Evolutionary conservation across 345 rosid species (phyloP), one percentile per base, ranked within the genome.

Genomic region (Eucalyptus regnans): DNA sequence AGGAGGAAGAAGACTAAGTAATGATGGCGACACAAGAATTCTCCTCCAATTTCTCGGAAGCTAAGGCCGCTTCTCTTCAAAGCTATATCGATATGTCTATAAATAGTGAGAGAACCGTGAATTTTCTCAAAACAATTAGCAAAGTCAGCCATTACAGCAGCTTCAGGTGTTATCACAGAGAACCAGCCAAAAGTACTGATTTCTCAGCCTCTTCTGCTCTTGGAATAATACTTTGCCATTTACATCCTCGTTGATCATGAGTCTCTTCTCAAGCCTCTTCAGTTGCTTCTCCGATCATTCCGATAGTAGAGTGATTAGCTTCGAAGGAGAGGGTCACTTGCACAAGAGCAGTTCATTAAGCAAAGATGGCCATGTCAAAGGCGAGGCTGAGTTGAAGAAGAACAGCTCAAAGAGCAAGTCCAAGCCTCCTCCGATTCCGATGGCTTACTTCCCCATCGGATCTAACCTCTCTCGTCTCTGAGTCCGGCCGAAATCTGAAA

Each of bases 391-490:
- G 29, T 46, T 48, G 12, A 87, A 12, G 84, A 87, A 48, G 25
- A 83, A 50, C 87, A 66, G 25, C 29, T 60, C 54, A 29, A 87
- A 64, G 51, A 44, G 88, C 37, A 88, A 79, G 49, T 20, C 50
- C n/a, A 88, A 83, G 37, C 44, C 86, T 25, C 76, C 87, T 87
- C 89, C 87, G 14, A 88, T 88, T 51, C 68, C 86, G 0, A 33
- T 88, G 51, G 31, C 89, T 17, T 88, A 81, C 86, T 91, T 91
- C 87, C 92, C 92, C 71, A 86, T 84, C 12, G 87, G 89, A 80
- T 81, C 87, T 29, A 22, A 71, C 4, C 86, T 80, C 50, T 81
- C 87, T 33, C 90, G 64, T n/a, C 49, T 62, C 46, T 60, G 58
- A 48, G 87, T 48, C 48, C 1, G 29, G 44, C 87, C 25, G 25